Conservation (phyloP, 169 alveolate species). For the Amoebophrya sp. region DNA sequence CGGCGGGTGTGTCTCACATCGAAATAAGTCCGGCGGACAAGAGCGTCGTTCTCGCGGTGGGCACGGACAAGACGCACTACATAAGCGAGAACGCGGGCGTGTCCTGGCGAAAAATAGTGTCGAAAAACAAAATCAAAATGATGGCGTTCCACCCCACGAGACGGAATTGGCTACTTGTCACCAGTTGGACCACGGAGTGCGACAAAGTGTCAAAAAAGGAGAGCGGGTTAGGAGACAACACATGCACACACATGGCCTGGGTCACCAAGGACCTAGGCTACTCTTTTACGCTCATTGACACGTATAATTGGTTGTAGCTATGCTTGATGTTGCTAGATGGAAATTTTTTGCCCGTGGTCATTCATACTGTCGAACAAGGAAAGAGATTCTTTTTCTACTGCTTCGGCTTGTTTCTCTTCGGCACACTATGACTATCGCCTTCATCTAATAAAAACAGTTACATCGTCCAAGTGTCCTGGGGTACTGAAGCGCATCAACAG, state of each 20-base stretch:
- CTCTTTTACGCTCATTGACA: slow-evolving; percentile 50
- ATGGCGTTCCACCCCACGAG: background rate
- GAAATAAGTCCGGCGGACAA: background rate
- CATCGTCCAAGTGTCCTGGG: slow-evolving; percentile 77
- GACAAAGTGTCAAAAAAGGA: background rate
- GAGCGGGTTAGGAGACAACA: background rate
- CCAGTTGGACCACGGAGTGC: slow-evolving; percentile 2
- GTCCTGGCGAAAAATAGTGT: background rate
- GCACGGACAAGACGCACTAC: slow-evolving; percentile 6
- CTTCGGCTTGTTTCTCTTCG: too few relatives aligned
- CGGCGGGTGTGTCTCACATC: background rate
- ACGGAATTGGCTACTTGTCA: background rate
- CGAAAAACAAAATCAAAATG: background rate
- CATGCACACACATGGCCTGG: slow-evolving; percentile 64
- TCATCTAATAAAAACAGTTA: too few relatives aligned
- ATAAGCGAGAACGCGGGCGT: background rate
- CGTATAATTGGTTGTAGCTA: background rate
- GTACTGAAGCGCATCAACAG: slow-evolving; percentile 54
- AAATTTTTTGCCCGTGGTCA: background rate
- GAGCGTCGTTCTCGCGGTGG: background rate
- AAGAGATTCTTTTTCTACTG: slow-evolving; percentile 27
- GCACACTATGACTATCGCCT: too few relatives aligned
- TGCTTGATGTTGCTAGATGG: background rate
- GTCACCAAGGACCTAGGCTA: slow-evolving; percentile 69
- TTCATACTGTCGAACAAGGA: background rate